Conservation (phyloP, 495 filamentous ascomycete species). For the Hypomontagnella submonticulosa region DNA sequence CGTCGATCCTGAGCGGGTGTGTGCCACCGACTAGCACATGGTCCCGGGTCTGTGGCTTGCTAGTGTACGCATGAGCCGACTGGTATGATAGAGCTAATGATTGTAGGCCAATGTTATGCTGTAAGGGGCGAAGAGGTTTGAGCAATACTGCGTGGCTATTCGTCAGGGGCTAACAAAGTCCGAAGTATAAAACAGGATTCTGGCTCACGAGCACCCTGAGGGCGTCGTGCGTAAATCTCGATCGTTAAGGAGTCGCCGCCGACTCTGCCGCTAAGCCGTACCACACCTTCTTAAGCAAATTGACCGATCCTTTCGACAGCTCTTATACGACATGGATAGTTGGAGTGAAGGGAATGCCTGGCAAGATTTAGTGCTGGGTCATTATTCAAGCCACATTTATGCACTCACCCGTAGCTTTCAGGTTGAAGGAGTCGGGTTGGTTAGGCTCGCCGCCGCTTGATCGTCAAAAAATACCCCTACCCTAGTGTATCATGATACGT, state of each 20-base stretch:
- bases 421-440: conserved; percentile 13
- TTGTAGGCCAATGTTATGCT: neutral
- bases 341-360: conserved; percentile 4
- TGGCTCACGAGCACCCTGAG: conserved; percentile 12
- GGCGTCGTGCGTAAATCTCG: conserved; percentile 35
- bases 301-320: conserved; percentile 11
- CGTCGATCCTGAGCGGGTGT: conserved; percentile 29
- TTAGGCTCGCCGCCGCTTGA: conserved; percentile 27
- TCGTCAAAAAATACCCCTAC: too few species aligned
- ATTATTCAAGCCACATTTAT: conserved; percentile 22
- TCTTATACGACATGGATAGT: conserved; percentile 21
- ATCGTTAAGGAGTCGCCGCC: conserved; percentile 13
- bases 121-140: neutral
- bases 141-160: conserved; percentile 16
- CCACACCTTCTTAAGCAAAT: conserved; percentile 5
- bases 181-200: conserved; percentile 38
- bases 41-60: conserved; percentile 34
- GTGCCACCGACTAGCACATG: conserved; percentile 27
- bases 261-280: neutral
- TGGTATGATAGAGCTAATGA: neutral
- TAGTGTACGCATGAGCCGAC: conserved; percentile 4
- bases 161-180: conserved; percentile 6
- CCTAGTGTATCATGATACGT: too few species aligned
- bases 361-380: conserved; percentile 11
- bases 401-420: neutral